These are phyloP conservation scores for Omphalotus guepiniiformis DNA, from an alignment of 768 basidiomycete genomes.

Conservation along the genomic window DNA sequence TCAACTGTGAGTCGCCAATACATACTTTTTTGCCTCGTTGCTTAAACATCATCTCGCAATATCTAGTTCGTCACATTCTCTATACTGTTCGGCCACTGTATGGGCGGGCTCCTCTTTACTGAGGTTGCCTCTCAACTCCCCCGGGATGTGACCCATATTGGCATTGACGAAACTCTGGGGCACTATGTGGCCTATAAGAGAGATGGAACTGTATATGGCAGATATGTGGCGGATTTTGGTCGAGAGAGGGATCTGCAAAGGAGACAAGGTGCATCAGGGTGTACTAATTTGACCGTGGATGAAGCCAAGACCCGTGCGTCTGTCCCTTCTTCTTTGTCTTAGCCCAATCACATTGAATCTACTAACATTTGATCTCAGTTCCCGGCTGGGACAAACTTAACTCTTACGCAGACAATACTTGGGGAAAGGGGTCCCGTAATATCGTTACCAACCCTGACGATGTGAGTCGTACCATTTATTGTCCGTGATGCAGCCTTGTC, in stretches of 20 bases:
- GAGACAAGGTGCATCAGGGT: too few species aligned
- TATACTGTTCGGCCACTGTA: too few species aligned
- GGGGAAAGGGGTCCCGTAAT: neutral
- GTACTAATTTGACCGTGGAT: neutral
- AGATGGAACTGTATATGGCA: constrained; percentile 4
- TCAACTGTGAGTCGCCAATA: too few species aligned
- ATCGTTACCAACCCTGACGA: neutral
- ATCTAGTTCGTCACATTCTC: too few species aligned
- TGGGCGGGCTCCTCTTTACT: too few species aligned
- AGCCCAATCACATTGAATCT: neutral
- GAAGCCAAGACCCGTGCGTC: neutral
- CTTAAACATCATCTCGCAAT: too few species aligned
- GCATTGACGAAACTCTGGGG: constrained; percentile 1
- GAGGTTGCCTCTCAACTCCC: too few species aligned
- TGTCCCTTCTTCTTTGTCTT: neutral
- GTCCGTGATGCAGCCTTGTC: neutral
- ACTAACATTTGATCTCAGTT: neutral
- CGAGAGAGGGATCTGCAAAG: neutral
- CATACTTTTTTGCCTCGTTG: too few species aligned
- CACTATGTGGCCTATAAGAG: constrained; percentile 6
- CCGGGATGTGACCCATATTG: constrained; percentile 5
- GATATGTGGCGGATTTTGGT: neutral
- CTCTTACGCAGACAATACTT: neutral
- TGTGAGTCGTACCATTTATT: neutral
- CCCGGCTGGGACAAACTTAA: neutral